Evolutionary conservation across 176 grass and related monocot species (phyloP).

Genomic region (Elymus sibiricus): DNA sequence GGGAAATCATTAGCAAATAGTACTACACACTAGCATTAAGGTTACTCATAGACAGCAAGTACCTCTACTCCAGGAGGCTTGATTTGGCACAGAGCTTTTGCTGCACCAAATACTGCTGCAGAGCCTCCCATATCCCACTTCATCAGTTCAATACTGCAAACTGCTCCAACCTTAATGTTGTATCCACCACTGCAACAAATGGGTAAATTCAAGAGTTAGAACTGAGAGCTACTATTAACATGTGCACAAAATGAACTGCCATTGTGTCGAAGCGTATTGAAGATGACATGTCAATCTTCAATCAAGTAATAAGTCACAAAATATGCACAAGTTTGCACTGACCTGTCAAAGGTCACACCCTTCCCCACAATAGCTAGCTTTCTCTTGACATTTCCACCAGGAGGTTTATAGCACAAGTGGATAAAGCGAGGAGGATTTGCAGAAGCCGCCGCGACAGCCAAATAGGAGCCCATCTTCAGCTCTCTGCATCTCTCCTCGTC

Average conservation of each 20-base stretch:
- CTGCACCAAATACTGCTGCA: conserved; percentile 85
- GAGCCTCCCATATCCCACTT: conserved; percentile 98
- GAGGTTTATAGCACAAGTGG: conserved; percentile 86
- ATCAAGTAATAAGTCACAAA: background rate
- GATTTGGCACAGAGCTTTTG: conserved; percentile 93
- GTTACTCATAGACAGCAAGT: background rate
- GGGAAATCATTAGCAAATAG: background rate
- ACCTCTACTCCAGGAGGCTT: conserved; percentile 96
- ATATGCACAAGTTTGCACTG: background rate
- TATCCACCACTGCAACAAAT: conserved; percentile 78
- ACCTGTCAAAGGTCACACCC: conserved; percentile 98
- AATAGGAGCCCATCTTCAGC: conserved; percentile 95
- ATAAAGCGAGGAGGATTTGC: conserved; percentile 89
- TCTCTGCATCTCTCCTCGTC: conserved; percentile 75
- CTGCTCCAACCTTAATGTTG: conserved; percentile 89
- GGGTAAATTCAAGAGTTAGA: conserved; percentile 5
- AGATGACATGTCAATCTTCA: background rate
- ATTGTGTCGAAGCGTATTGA: background rate
- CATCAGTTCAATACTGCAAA: conserved; percentile 88
- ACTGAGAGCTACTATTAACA: background rate
- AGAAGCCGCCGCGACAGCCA: conserved; percentile 84
- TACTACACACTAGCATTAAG: background rate
- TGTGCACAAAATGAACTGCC: background rate
- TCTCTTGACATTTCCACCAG: conserved; percentile 64
- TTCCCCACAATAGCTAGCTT: conserved; percentile 94